Evolutionary conservation across 2,329 filamentous ascomycete species (phyloP), one percentile per base, ranked within the genome.

Genomic region (Tolypocladium tundrense): DNA sequence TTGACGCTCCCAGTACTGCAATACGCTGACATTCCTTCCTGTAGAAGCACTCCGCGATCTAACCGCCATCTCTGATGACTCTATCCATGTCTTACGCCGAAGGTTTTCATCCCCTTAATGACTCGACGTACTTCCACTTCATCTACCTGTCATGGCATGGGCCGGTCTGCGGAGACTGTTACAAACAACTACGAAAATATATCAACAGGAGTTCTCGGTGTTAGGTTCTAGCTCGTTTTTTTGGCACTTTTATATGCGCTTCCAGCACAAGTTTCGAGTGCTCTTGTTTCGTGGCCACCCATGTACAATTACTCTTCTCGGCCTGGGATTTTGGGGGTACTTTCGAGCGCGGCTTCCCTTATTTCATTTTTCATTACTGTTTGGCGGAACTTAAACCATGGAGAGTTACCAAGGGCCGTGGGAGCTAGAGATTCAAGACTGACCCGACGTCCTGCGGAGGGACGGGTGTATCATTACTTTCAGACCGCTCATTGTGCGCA

Each of bases 11-110:
- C 40, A 5, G 13, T 40, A 21, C 16, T 48, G 3, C 16, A 45
- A 4, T 16, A 10, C 13, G 9, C 8, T 39, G 35, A 42, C 53
- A 24, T 40, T 60, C 54, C 62, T 43, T 13, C 51, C 31, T 35
- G 14, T 21, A 72, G 75, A 58, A 66, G 66, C 64, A 77, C 76
- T 5, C 75, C 77, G 54, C 77, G 77, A 60, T 81, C 77, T 64
- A 79, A 79, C 63, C 77, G 74, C 51, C 70, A 73, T 55, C 71
- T 72, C 56, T 70, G 64, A 61, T 64, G 61, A 33, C 7, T 9
- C 16, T 33, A 19, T 33, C 27, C 31, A 31, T 50, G 14, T 50
- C 11, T 9, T 2, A 21, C 21, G 9, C 35, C 14, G 19, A n/a
- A 6, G 10, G 10, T 10, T 51, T 27, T 16, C 10, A 43, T 21